Percentiles rank a stretch among this genome's conserved stretches.
Conservation (phyloP, 169 alveolate species). For the Amoebophrya sp. region DNA sequence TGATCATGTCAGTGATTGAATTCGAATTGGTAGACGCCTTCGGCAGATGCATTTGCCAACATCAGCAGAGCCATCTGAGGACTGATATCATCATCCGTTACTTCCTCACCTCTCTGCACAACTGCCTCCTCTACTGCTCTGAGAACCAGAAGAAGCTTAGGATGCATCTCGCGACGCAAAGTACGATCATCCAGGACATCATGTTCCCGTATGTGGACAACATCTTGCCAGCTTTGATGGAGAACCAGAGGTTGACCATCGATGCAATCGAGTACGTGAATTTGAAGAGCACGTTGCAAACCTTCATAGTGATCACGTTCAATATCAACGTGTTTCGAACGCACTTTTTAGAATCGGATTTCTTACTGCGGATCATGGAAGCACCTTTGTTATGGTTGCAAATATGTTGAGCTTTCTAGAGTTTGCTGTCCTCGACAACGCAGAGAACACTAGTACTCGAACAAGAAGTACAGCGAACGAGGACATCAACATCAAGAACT, state of each 20-base stretch:
- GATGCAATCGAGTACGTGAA: slow-evolving; percentile 41
- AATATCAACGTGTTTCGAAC: slow-evolving; percentile 36
- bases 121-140: slow-evolving; percentile 48
- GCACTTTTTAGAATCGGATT: neutral
- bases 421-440: too few relatives aligned
- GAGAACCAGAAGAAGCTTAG: slow-evolving; percentile 48
- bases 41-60: slow-evolving; percentile 49
- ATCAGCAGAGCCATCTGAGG: slow-evolving; percentile 40
- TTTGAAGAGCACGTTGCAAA: slow-evolving; percentile 42
- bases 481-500: too few relatives aligned
- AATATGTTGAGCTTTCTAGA: too few relatives aligned
- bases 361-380: neutral
- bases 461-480: too few relatives aligned
- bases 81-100: slow-evolving; percentile 43
- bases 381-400: too few relatives aligned
- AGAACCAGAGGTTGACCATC: slow-evolving; percentile 18
- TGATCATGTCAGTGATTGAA: neutral
- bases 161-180: slow-evolving; percentile 42
- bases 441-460: too few relatives aligned
- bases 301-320: slow-evolving; percentile 45
- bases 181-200: slow-evolving; percentile 47
- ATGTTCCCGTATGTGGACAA: slow-evolving; percentile 47
- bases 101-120: slow-evolving; percentile 38
- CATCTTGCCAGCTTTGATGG: slow-evolving; percentile 39
- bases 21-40: slow-evolving; percentile 31